Conservation (phyloP, 192 early-diverging fungal species). For the Polychytrium aggregatum region DNA sequence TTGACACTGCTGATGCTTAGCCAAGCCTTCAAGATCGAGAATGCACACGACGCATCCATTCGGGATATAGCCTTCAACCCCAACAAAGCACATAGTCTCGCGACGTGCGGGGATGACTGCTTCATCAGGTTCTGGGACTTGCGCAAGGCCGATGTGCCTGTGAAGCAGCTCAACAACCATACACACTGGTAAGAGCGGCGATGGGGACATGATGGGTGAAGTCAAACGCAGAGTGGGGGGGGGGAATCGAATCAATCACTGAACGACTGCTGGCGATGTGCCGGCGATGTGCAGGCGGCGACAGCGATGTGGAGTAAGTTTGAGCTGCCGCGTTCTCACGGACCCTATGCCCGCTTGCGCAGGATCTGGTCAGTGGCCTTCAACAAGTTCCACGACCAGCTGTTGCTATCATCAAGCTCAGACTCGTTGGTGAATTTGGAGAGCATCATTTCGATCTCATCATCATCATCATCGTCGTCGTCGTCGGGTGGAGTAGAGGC, state of each 20-base stretch:
- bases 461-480: slow-evolving; percentile 16
- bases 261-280: background rate
- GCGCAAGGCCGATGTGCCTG: slow-evolving; percentile 35
- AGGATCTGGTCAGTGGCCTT: slow-evolving; percentile 77
- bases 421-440: slow-evolving; percentile 85
- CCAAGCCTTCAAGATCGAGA: slow-evolving; percentile 20
- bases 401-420: slow-evolving; percentile 71
- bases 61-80: slow-evolving; percentile 76
- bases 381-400: slow-evolving; percentile 87
- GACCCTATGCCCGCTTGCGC: background rate
- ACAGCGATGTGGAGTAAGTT: slow-evolving; percentile 1
- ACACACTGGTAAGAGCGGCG: slow-evolving; percentile 62
- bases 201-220: no score
- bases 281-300: no score
- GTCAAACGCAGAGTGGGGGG: background rate
- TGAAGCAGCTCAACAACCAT: slow-evolving; percentile 67
- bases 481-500: no score
- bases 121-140: slow-evolving; percentile 82
- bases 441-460: slow-evolving; percentile 75
- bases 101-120: slow-evolving; percentile 80
- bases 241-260: background rate
- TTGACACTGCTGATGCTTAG: no score
- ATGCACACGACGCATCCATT: slow-evolving; percentile 67
- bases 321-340: background rate
- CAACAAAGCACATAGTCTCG: slow-evolving; percentile 73